A percentile compares a stretch with the other conserved stretches of the same genome.
These are phyloP conservation scores for Epichloe glyceriae DNA, from an alignment of 2,329 filamentous ascomycete species.

Conservation along the genomic window DNA sequence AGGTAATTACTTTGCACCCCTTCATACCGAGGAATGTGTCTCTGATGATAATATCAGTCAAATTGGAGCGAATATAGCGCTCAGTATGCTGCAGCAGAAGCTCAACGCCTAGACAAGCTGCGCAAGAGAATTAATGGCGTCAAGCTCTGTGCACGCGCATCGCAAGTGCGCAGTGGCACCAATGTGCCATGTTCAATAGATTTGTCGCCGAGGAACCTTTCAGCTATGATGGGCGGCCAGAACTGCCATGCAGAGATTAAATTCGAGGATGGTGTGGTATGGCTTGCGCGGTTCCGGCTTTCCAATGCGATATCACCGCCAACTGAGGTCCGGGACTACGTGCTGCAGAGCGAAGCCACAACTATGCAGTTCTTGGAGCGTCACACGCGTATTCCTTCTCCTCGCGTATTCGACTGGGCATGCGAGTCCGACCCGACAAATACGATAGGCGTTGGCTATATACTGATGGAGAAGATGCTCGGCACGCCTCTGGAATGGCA, in stretches of 20 bases:
- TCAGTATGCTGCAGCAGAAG: neutral
- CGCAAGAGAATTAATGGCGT: neutral
- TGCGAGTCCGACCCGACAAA: slow-evolving; percentile 19
- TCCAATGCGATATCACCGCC: neutral
- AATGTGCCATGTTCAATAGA: slow-evolving; percentile 9
- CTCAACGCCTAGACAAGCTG: neutral
- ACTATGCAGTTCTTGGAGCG: slow-evolving; percentile 13
- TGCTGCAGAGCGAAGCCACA: slow-evolving; percentile 14
- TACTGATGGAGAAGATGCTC: slow-evolving; percentile 28
- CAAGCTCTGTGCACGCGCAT: neutral
- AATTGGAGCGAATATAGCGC: neutral
- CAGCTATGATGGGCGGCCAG: slow-evolving; percentile 15
- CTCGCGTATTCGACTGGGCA: slow-evolving; percentile 20
- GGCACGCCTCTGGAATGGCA: slow-evolving; percentile 23
- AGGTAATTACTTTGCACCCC: neutral
- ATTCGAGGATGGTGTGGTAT: slow-evolving; percentile 13
- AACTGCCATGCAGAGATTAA: slow-evolving; percentile 17
- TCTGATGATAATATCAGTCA: too few relatives aligned
- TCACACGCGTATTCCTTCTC: slow-evolving; percentile 18
- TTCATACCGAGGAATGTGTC: too few relatives aligned
- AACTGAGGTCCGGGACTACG: neutral
- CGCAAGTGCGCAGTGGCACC: neutral
- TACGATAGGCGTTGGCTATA: slow-evolving; percentile 23
- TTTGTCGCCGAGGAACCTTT: slow-evolving; percentile 10
- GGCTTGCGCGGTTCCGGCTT: neutral